A percentile compares a stretch with the other conserved stretches of the same genome.
These are phyloP conservation scores for Sisymbrium altissimum DNA, from an alignment of 345 rosid genomes.

Conservation along the genomic window DNA sequence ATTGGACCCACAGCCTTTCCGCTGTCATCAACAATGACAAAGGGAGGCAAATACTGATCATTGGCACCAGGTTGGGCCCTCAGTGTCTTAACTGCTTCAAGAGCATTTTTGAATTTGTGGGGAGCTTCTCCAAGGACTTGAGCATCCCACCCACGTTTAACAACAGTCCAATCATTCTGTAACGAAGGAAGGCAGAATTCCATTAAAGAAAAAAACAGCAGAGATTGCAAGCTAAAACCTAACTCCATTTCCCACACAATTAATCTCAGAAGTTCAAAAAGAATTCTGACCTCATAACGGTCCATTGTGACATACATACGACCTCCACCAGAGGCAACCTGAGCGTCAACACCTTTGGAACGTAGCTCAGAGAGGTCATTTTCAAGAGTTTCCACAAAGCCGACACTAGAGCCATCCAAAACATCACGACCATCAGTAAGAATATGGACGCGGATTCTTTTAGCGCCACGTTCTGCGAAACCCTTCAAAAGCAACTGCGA, in stretches of 20 bases:
- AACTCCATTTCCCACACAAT: not conserved
- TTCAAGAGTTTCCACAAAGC: slow-evolving; percentile 83
- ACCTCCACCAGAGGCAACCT: slow-evolving; percentile 97
- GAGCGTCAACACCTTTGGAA: slow-evolving; percentile 79
- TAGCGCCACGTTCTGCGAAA: slow-evolving; percentile 75
- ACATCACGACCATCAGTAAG: slow-evolving; percentile 99
- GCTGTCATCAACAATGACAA: slow-evolving; percentile 76
- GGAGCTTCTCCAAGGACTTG: slow-evolving; percentile 99
- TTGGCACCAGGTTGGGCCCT: slow-evolving; percentile 62
- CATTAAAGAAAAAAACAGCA: not conserved
- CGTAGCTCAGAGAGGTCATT: slow-evolving; percentile 57
- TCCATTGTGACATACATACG: slow-evolving; percentile 98
- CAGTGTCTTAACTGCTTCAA: slow-evolving; percentile 85
- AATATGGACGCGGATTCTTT: slow-evolving; percentile 85
- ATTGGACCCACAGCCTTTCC: slow-evolving; percentile 87
- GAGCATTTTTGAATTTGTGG: slow-evolving; percentile 66
- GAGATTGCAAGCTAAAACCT: not conserved
- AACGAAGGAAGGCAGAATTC: not conserved
- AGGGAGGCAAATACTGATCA: slow-evolving; percentile 91
- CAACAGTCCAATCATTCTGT: slow-evolving; percentile 95
- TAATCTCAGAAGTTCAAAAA: not conserved
- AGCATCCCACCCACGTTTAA: slow-evolving; percentile 99
- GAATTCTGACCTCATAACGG: slow-evolving; percentile 73
- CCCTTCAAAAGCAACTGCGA: slow-evolving; percentile 80
- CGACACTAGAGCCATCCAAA: slow-evolving; percentile 89